Evolutionary conservation across 352 stramenopile species (phyloP).

Genomic region (Pythium grandisporangium): DNA sequence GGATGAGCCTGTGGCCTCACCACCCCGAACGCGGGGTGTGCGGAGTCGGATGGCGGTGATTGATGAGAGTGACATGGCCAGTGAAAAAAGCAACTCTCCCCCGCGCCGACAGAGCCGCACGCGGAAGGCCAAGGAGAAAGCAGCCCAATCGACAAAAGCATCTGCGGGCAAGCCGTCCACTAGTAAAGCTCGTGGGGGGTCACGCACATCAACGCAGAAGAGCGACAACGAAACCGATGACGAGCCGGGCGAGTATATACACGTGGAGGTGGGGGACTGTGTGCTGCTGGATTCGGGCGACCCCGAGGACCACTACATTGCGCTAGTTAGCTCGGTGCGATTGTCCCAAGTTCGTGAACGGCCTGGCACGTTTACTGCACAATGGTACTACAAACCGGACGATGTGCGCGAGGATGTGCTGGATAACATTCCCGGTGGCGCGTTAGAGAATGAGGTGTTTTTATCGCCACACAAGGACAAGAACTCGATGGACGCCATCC

Average conservation of each 20-base stretch:
- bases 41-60: too few relatives aligned
- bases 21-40: too few relatives aligned
- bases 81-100: too few relatives aligned
- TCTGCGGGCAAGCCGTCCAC: too few relatives aligned
- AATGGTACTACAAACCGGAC: slow-evolving; percentile 83
- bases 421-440: slow-evolving; percentile 39
- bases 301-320: slow-evolving; percentile 51
- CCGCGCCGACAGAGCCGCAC: too few relatives aligned
- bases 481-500: slow-evolving; percentile 72
- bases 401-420: slow-evolving; percentile 61
- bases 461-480: slow-evolving; percentile 79
- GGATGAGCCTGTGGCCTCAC: too few relatives aligned
- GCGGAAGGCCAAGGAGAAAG: too few relatives aligned
- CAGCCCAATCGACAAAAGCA: too few relatives aligned
- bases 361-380: slow-evolving; percentile 52
- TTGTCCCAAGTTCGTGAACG: slow-evolving; percentile 39
- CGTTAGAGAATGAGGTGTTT: slow-evolving; percentile 70
- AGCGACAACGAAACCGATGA: too few relatives aligned
- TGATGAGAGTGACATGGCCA: too few relatives aligned
- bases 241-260: slow-evolving; percentile 33
- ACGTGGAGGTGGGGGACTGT: slow-evolving; percentile 66
- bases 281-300: slow-evolving; percentile 72
- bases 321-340: slow-evolving; percentile 68
- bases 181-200: too few relatives aligned
- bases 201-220: too few relatives aligned